phyloP scores from a whole-genome alignment of 768 basidiomycete species.

The Pisolithus tinctorius region DNA sequence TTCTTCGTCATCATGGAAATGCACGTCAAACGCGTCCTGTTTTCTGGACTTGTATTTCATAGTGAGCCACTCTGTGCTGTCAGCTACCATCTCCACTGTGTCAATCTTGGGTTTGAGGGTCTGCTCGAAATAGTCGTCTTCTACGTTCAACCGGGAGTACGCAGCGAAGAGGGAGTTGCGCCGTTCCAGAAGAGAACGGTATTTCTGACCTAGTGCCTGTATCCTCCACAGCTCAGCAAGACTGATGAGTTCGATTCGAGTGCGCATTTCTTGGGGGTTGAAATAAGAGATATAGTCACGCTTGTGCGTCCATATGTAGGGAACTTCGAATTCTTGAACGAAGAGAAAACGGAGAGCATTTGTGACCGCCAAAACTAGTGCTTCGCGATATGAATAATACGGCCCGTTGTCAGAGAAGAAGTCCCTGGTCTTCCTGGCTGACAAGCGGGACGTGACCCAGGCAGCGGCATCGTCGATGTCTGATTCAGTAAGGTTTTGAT shows the following conservation, averaged over 20 bases:
- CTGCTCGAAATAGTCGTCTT: constrained; percentile 71
- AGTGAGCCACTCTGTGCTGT: constrained; percentile 85
- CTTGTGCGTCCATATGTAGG: constrained; percentile 91
- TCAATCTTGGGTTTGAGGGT: constrained; percentile 63
- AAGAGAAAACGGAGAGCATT: constrained; percentile 78
- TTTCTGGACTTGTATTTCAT: constrained; percentile 79
- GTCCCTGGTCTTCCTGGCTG: constrained; percentile 60
- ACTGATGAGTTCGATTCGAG: constrained; percentile 65
- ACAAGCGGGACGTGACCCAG: constrained; percentile 82
- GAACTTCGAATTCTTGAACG: constrained; percentile 85
- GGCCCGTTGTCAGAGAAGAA: constrained; percentile 65
- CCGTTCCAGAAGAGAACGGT: constrained; percentile 77
- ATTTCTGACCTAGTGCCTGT: constrained; percentile 82
- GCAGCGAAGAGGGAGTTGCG: constrained; percentile 53
- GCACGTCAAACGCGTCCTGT: constrained; percentile 53
- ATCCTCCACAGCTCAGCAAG: constrained; percentile 89
- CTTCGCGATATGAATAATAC: constrained; percentile 51
- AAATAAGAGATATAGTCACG: constrained; percentile 86
- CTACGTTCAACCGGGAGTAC: constrained; percentile 60
- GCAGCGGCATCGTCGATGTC: constrained; percentile 77
- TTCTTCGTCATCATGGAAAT: constrained; percentile 64
- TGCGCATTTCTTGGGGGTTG: constrained; percentile 55
- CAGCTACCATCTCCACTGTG: constrained; percentile 83
- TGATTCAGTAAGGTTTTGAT: constrained; percentile 57
- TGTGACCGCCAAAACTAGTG: constrained; percentile 74